Conservation (phyloP, 1,284 basidiomycete species). For the Sporisorium graminicola region DNA sequence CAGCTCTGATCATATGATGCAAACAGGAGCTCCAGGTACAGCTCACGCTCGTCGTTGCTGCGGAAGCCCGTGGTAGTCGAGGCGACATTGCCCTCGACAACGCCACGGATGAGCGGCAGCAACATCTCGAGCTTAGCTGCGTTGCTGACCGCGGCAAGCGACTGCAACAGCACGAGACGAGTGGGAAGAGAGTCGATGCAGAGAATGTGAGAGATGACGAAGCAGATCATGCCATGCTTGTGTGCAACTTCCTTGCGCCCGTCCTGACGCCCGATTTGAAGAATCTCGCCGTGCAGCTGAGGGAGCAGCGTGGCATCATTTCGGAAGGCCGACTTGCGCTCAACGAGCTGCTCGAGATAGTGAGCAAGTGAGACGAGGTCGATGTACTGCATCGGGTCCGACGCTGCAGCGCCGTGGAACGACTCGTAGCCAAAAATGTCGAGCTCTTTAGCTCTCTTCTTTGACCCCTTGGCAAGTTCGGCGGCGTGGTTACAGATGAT, state of each 20-base stretch:
- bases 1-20: constrained; percentile 73
- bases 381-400: constrained; percentile 79
- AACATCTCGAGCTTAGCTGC: constrained; percentile 78
- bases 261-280: constrained; percentile 73
- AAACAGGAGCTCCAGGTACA: constrained; percentile 74
- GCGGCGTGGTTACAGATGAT: constrained; percentile 70
- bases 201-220: constrained; percentile 83
- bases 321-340: constrained; percentile 71
- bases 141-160: constrained; percentile 77
- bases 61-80: constrained; percentile 20
- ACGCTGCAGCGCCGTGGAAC: constrained; percentile 79
- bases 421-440: constrained; percentile 84
- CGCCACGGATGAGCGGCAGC: constrained; percentile 75
- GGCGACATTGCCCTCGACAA: constrained; percentile 58
- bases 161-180: constrained; percentile 76
- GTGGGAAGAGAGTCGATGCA: constrained; percentile 75
- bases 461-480: constrained; percentile 43
- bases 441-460: constrained; percentile 63
- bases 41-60: constrained; percentile 28
- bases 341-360: constrained; percentile 76
- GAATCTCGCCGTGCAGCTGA: constrained; percentile 76
- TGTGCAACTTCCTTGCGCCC: constrained; percentile 77
- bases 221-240: constrained; percentile 82
- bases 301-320: constrained; percentile 79
- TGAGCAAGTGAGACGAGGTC: constrained; percentile 79